A percentile compares a stretch with the other conserved stretches of the same genome.
Conservation (phyloP, 805 yeast species). For the Candida nonsorbophila region DNA sequence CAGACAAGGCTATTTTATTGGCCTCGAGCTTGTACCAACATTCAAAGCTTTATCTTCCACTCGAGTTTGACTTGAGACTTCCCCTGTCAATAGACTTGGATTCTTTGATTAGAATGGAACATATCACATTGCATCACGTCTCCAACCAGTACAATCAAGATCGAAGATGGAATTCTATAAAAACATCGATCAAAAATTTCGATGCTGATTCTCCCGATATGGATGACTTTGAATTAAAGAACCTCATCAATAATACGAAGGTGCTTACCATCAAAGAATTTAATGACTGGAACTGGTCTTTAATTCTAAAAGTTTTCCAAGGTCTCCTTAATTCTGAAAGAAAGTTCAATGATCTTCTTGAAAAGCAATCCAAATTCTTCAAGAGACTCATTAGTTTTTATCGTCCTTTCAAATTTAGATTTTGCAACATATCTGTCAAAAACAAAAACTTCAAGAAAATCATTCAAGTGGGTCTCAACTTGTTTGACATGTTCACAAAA, state of each 20-base stretch:
- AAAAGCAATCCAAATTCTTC: conserved; percentile 74
- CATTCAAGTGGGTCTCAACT: conserved; percentile 68
- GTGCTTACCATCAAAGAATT: conserved; percentile 76
- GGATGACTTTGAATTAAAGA: conserved; percentile 66
- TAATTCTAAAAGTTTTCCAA: conserved; percentile 62
- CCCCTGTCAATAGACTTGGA: conserved; percentile 6
- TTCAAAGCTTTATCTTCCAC: conserved; percentile 7
- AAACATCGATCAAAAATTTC: background rate
- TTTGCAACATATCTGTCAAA: conserved; percentile 36
- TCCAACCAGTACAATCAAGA: conserved; percentile 6
- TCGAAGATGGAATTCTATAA: too few species aligned
- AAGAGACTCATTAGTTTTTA: conserved; percentile 81
- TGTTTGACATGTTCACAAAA: conserved; percentile 60
- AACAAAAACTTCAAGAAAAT: conserved; percentile 48
- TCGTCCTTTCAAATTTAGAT: conserved; percentile 86
- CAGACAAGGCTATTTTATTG: conserved; percentile 8
- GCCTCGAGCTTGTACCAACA: conserved; percentile 8
- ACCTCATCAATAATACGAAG: conserved; percentile 59
- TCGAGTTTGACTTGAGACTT: conserved; percentile 8
- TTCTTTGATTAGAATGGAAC: conserved; percentile 9
- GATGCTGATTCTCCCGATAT: conserved; percentile 11
- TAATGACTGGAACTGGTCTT: conserved; percentile 83
- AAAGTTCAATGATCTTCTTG: conserved; percentile 69
- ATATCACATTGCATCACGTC: too few species aligned
- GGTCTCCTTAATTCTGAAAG: conserved; percentile 77